These are phyloP conservation scores for Xerophyta viscosa DNA, from an alignment of 106 monocot species.

Conservation along the genomic window DNA sequence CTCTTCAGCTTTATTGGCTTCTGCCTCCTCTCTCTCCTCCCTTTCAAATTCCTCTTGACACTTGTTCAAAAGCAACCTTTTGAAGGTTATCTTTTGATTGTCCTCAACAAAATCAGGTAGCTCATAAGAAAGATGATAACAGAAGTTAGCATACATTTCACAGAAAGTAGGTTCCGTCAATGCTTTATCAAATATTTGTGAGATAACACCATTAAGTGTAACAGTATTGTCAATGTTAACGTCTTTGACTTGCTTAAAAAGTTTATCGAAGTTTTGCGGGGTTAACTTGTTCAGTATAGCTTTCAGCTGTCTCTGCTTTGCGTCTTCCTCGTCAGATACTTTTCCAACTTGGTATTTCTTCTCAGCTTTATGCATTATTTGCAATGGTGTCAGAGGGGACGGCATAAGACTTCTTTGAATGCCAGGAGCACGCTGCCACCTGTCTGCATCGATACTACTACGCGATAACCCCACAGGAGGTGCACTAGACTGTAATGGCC, in stretches of 20 bases:
- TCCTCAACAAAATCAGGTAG: conserved; percentile 71
- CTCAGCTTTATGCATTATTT: conserved; percentile 31
- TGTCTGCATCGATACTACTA: neutral
- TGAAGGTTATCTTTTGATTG: conserved; percentile 83
- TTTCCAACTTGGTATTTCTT: conserved; percentile 36
- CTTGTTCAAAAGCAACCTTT: conserved; percentile 71
- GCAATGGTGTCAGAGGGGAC: conserved; percentile 20
- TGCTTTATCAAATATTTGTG: conserved; percentile 97
- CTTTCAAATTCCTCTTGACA: conserved; percentile 96
- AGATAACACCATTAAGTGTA: conserved; percentile 78
- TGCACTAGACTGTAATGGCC: neutral
- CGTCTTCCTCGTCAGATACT: conserved; percentile 22
- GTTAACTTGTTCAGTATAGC: conserved; percentile 36
- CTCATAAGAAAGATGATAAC: conserved; percentile 46
- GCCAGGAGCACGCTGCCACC: neutral
- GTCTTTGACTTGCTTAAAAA: conserved; percentile 10
- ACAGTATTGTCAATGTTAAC: conserved; percentile 54
- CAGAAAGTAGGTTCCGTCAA: conserved; percentile 95
- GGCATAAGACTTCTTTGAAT: conserved; percentile 10
- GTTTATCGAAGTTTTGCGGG: conserved; percentile 31
- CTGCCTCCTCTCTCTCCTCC: conserved; percentile 74
- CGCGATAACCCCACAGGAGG: neutral
- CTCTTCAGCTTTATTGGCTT: conserved; percentile 63
- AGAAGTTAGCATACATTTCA: conserved; percentile 99
- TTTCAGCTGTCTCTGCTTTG: conserved; percentile 32